phyloP scores from a whole-genome alignment of 306 rosid genomes.

The Vachellia pachyceras region DNA sequence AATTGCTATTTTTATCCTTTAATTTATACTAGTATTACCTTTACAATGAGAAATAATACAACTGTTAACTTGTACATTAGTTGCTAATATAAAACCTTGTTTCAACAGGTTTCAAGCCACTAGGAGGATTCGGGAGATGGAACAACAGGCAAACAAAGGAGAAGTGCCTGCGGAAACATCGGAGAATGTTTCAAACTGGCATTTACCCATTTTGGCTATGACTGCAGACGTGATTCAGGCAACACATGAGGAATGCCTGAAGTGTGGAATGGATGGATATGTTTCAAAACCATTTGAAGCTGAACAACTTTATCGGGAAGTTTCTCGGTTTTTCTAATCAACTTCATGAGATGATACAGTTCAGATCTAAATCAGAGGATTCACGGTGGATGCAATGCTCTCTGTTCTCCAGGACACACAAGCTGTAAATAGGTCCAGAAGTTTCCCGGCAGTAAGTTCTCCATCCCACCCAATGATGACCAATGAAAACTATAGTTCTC shows the following conservation, averaged over 20 bases:
- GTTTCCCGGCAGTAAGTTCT: constrained; percentile 65
- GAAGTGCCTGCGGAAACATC: constrained; percentile 48
- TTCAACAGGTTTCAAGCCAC: constrained; percentile 82
- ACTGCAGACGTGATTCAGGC: constrained; percentile 98
- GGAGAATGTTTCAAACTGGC: constrained; percentile 54
- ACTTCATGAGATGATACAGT: constrained; percentile 45
- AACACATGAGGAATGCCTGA: constrained; percentile 76
- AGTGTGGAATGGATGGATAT: constrained; percentile 92
- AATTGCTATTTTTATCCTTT: background rate
- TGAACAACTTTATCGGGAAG: constrained; percentile 89
- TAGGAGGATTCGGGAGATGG: constrained; percentile 66
- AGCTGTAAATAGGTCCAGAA: constrained; percentile 44
- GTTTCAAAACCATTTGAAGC: constrained; percentile 98
- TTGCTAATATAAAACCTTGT: constrained; percentile 15
- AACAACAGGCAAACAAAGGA: constrained; percentile 46
- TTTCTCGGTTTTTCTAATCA: constrained; percentile 65
- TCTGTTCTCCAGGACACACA: constrained; percentile 42
- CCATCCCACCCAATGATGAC: background rate
- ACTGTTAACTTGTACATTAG: background rate
- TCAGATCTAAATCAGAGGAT: constrained; percentile 40
- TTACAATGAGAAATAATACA: background rate
- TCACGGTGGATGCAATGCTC: constrained; percentile 35
- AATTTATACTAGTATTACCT: background rate
- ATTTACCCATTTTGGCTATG: constrained; percentile 90
- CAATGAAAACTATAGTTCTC: constrained; percentile 22